phyloP scores from a whole-genome alignment of 352 stramenopile genomes.

The Thalassiosira hispida region DNA sequence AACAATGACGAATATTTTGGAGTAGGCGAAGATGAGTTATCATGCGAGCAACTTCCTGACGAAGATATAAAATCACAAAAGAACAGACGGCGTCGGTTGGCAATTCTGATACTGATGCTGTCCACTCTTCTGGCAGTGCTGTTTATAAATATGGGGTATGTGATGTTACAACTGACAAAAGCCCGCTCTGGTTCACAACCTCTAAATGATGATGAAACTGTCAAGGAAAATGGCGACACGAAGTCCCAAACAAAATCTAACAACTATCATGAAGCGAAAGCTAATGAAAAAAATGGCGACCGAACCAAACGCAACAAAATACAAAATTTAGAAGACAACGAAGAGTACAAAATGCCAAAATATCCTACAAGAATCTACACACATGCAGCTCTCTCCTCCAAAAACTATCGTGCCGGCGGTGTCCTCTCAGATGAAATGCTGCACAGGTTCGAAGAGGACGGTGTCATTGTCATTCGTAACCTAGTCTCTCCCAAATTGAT shows the following conservation, averaged over 20 bases:
- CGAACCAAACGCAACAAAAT: neutral
- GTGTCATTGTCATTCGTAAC: constrained; percentile 50
- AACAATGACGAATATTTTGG: constrained; percentile 14
- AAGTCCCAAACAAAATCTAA: neutral
- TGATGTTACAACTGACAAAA: neutral
- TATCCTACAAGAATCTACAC: constrained; percentile 38
- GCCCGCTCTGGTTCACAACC: neutral
- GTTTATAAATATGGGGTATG: constrained; percentile 2
- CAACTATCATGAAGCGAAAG: constrained; percentile 1
- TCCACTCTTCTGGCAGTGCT: constrained; percentile 2
- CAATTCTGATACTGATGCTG: constrained; percentile 5
- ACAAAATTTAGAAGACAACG: neutral
- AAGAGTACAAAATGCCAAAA: constrained; percentile 11
- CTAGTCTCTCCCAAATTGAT: constrained; percentile 48
- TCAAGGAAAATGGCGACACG: neutral
- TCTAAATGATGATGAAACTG: neutral
- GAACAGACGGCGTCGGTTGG: neutral
- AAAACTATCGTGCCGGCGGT: constrained; percentile 45
- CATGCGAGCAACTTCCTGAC: neutral
- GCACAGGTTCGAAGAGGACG: constrained; percentile 37
- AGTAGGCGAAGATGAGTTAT: neutral
- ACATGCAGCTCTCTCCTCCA: constrained; percentile 38
- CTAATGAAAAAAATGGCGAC: neutral
- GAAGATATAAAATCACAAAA: neutral
- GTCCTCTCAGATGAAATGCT: constrained; percentile 50